Evolutionary conservation across 1,284 basidiomycete species (phyloP).

Genomic region (Fomes fomentarius): DNA sequence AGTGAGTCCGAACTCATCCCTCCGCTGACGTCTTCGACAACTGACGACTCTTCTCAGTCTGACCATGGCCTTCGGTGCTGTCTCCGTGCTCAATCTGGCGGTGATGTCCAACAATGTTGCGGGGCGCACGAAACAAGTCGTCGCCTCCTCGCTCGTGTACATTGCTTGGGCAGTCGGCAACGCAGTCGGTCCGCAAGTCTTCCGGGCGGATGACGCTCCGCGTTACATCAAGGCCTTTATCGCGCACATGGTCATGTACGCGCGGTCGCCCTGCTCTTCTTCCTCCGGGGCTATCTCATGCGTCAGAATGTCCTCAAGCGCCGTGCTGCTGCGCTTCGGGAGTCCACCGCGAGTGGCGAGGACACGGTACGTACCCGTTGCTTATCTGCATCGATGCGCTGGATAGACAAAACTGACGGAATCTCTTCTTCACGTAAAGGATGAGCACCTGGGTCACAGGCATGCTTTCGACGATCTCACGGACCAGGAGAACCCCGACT

Average conservation of each 20-base stretch:
- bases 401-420: background rate
- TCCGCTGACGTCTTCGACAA: no score
- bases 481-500: slow-evolving; percentile 52
- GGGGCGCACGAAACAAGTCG: slow-evolving; percentile 51
- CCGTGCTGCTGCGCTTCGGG: slow-evolving; percentile 37
- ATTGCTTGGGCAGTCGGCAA: slow-evolving; percentile 54
- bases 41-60: slow-evolving; percentile 41
- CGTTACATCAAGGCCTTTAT: slow-evolving; percentile 53
- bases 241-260: slow-evolving; percentile 53
- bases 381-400: no score
- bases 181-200: slow-evolving; percentile 53
- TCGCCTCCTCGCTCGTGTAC: slow-evolving; percentile 48
- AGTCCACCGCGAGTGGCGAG: slow-evolving; percentile 33
- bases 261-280: slow-evolving; percentile 41
- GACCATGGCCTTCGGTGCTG: slow-evolving; percentile 41
- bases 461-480: slow-evolving; percentile 54
- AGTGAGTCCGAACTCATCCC: slow-evolving; percentile 37
- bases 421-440: slow-evolving; percentile 24
- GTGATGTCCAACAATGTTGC: slow-evolving; percentile 51
- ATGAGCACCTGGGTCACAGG: slow-evolving; percentile 42
- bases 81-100: slow-evolving; percentile 41
- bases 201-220: slow-evolving; percentile 48
- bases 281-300: slow-evolving; percentile 40
- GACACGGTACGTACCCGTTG: slow-evolving; percentile 24
- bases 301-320: slow-evolving; percentile 49